Base-by-base conservation (phyloP, 768 basidiomycete species). In the Tricholomella constricta region DNA sequence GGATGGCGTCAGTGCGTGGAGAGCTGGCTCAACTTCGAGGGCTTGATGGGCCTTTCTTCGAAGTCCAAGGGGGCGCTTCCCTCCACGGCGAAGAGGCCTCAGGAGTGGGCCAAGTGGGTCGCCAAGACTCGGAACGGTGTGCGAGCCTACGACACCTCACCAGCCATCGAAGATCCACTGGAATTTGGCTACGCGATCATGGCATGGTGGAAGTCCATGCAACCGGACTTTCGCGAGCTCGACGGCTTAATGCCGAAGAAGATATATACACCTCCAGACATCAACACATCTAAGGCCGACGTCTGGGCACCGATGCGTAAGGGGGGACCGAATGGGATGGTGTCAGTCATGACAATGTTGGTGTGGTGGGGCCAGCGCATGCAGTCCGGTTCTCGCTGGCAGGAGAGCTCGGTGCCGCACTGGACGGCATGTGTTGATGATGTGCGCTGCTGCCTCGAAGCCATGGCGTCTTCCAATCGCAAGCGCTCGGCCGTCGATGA, bases 51-150 rank as follows among this genome's bases (percentile, higher is more conserved):
- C 26, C 5, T 6, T 32, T 7, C 14, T 15, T 41, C 44, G 8
- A 53, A 53, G 34, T 26, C 32, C 11, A 49, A 53, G 45, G 38
- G 38, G 10, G 23, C 32, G 6, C 26, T 57, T 38, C 42, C 51
- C 15, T 19, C 19, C 6, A 19, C 36, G 23, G 45, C 36, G 19
- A n/a, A 31, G 0, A 46, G 42, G 15, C 57, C 60, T 6, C 37
- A 58, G 20, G 60, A 61, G 29, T 61, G 60, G 60, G 43, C 42
- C 5, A 43, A 45, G 25, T 61, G 60, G 60, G 51, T 52, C 26
- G 45, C 55, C 11, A 50, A 49, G 22, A 37, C 38, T 15, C 32
- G 44, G 1, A 27, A 44, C 8, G 45, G 46, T 12, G 14, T 31
- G 25, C 56, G 51, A 2, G 26, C 44, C 10, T 61, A 58, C 38